Percentiles rank a stretch among this genome's conserved stretches.
phyloP scores from a whole-genome alignment of 2,329 filamentous ascomycete genomes.

The Microsporum ferrugineum region DNA sequence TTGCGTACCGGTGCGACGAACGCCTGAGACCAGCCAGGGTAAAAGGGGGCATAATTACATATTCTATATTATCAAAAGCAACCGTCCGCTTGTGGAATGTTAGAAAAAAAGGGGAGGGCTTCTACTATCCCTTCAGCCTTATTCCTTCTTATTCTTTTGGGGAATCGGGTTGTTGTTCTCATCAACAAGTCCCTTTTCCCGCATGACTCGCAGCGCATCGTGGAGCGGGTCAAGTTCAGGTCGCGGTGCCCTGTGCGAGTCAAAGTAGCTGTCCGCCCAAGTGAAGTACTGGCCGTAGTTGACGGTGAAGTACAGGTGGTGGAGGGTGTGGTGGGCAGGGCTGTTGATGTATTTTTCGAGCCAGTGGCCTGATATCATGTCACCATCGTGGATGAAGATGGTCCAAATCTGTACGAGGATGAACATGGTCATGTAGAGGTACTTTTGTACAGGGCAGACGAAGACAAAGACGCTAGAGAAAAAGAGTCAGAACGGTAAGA shows the following conservation, averaged over 20 bases:
- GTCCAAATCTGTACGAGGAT: slow-evolving; percentile 82
- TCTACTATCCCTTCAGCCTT: neutral
- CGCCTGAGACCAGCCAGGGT: neutral
- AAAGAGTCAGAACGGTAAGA: neutral
- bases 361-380: slow-evolving; percentile 68
- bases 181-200: slow-evolving; percentile 7
- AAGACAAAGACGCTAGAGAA: slow-evolving; percentile 55
- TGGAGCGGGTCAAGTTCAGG: slow-evolving; percentile 7
- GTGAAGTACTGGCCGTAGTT: slow-evolving; percentile 84
- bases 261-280: slow-evolving; percentile 7
- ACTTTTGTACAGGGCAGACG: slow-evolving; percentile 71
- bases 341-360: slow-evolving; percentile 55
- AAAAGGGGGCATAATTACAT: neutral
- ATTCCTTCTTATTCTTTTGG: slow-evolving; percentile 2
- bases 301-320: slow-evolving; percentile 67
- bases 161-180: slow-evolving; percentile 3
- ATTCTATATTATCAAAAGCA: slow-evolving; percentile 1
- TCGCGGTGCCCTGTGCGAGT: slow-evolving; percentile 2
- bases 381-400: slow-evolving; percentile 76
- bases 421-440: slow-evolving; percentile 65
- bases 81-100: neutral
- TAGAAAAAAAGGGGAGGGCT: neutral
- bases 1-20: neutral
- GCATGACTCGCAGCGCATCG: slow-evolving; percentile 8
- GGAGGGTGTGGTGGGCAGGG: slow-evolving; percentile 71